Evolutionary conservation across 2,329 filamentous ascomycete species (phyloP).

Genomic region (Alternaria rosae): DNA sequence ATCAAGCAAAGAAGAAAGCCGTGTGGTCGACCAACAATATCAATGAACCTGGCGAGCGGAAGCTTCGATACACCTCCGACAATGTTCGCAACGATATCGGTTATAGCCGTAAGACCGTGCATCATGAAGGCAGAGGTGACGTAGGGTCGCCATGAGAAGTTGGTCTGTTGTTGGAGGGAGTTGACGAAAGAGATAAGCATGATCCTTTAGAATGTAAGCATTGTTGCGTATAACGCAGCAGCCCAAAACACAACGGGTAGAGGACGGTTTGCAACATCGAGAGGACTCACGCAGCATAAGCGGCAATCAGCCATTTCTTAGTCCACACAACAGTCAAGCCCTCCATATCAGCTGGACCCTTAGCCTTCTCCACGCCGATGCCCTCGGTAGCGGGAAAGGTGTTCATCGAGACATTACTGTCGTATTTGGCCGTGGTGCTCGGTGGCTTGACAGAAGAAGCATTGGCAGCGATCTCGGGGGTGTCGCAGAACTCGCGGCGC

Average conservation of each 20-base stretch:
- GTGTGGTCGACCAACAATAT: constrained; percentile 48
- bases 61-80: constrained; percentile 47
- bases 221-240: background rate
- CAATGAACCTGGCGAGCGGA: constrained; percentile 49
- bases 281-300: constrained; percentile 40
- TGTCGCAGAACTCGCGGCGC: constrained; percentile 6
- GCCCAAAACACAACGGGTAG: background rate
- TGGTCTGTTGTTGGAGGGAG: constrained; percentile 53
- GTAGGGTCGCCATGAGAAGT: constrained; percentile 47
- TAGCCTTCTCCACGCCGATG: constrained; percentile 9
- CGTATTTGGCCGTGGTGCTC: background rate
- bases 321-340: constrained; percentile 54
- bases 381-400: background rate
- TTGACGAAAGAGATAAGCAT: constrained; percentile 48
- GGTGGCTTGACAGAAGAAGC: background rate
- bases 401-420: background rate
- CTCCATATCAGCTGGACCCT: constrained; percentile 47
- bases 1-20: constrained; percentile 37
- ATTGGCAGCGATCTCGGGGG: background rate
- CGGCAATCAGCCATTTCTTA: constrained; percentile 47
- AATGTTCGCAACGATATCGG: constrained; percentile 41
- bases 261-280: background rate
- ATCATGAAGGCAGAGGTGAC: constrained; percentile 47
- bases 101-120: constrained; percentile 44
- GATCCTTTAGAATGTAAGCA: constrained; percentile 10